Base-by-base conservation (phyloP, 345 rosid genomes). In the Hirschfeldia incana region DNA sequence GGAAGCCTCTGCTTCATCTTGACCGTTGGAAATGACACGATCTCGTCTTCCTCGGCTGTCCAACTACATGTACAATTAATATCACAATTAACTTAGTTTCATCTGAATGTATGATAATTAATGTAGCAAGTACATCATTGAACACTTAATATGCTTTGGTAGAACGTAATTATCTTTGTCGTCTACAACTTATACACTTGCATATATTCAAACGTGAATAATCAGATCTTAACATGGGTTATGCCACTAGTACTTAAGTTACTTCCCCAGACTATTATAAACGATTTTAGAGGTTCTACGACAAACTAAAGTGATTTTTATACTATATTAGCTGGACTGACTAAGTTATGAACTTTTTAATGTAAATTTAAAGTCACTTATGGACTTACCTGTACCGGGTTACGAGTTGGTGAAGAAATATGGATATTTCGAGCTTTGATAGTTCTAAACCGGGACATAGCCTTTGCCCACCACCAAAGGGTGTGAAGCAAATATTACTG, bases 401-500 rank as follows among this genome's bases (percentile, higher is more conserved):
- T 73, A 93, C 89, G 27, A 95, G 87, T 51, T 91, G 97, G 85
- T 95, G 97, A 72, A 95, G 97, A 82, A 95, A 95, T 82, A 95
- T 84, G 9, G 98, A 82, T 55, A 93, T 86, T 85, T 95, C 98
- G 4, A 93, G 98, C 78, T 93, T 92, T 6, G 99, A 91, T 30
- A 95, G 85, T 67, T 95, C 99, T 62, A 90, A 64, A 53, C 99
- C 99, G 74, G 99, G 99, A 78, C 99, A 95, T 8, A 95, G 87
- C 82, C 99, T 87, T 55, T 93, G 99, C n/a, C 99, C 99, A 9
- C 99, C 99, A 49, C 99, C 99, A 84, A 95, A 95, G 3, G 99
- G 98, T 28, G 99, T 93, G 74, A 88, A 95, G 83, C 84, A 80
- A 44, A 65, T 84, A 86, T 82, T 80, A 27, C 69, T 91, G 82